Conservation (phyloP, 352 stramenopile genomes). For the Globisporangium carolinianum region DNA sequence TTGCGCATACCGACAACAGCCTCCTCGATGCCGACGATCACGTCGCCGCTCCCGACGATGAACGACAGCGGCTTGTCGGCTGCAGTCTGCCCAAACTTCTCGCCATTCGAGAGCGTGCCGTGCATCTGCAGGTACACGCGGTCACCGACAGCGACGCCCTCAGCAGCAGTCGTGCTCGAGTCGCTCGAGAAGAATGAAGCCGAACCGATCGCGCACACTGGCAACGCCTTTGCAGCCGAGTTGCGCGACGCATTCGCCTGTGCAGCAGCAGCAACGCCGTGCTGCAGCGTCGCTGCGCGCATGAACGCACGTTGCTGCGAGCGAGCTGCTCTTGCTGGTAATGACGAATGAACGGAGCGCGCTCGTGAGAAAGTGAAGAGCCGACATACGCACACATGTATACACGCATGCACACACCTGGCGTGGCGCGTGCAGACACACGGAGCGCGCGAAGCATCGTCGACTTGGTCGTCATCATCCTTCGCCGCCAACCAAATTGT, state of each 20-base stretch:
- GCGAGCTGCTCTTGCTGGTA: background rate
- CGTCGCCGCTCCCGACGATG: conserved; percentile 57
- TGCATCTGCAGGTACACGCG: conserved; percentile 64
- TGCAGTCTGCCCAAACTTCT: conserved; percentile 47
- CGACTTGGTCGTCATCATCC: too few relatives aligned
- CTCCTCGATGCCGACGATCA: conserved; percentile 68
- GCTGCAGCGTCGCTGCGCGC: background rate
- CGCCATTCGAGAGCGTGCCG: conserved; percentile 52
- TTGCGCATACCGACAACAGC: conserved; percentile 60
- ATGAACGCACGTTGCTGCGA: background rate
- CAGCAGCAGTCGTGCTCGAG: background rate
- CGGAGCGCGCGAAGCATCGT: background rate
- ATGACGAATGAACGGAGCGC: background rate
- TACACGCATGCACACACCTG: background rate
- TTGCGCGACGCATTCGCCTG: background rate
- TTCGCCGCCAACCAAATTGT: too few relatives aligned
- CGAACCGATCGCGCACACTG: conserved; percentile 7
- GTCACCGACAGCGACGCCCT: conserved; percentile 44
- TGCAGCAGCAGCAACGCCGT: too few relatives aligned
- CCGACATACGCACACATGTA: background rate
- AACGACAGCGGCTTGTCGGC: conserved; percentile 52
- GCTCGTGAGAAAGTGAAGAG: background rate
- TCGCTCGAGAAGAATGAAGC: conserved; percentile 20
- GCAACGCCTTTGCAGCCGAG: background rate
- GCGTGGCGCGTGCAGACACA: background rate